Conservation (phyloP, 192 early-diverging fungal species). For the Mortierella antarctica region DNA sequence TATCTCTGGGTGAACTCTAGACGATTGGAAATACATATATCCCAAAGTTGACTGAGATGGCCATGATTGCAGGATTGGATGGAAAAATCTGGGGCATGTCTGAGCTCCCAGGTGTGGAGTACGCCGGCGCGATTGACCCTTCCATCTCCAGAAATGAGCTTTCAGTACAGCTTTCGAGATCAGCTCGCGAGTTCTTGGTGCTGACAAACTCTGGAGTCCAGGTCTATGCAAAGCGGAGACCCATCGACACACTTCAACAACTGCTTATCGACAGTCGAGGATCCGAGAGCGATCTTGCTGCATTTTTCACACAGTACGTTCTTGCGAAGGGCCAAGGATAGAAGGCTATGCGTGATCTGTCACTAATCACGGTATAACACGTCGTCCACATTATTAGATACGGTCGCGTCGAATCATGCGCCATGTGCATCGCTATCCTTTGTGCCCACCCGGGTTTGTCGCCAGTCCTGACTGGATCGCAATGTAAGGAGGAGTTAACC, state of each 20-base stretch:
- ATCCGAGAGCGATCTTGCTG: constrained; percentile 40
- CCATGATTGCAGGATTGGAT: constrained; percentile 65
- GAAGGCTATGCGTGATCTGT: background rate
- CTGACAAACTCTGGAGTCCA: constrained; percentile 81
- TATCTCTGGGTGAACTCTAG: constrained; percentile 1
- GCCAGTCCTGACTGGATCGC: constrained; percentile 15
- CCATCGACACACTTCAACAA: constrained; percentile 77
- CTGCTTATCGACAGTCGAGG: constrained; percentile 62
- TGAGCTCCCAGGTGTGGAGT: constrained; percentile 58
- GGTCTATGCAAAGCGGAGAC: constrained; percentile 77
- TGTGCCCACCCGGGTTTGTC: constrained; percentile 54
- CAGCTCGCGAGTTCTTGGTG: constrained; percentile 74
- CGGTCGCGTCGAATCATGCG: constrained; percentile 77
- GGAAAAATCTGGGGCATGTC: constrained; percentile 89
- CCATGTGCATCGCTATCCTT: constrained; percentile 86
- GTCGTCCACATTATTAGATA: constrained; percentile 62
- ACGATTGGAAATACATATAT: constrained; percentile 36
- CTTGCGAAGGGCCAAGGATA: too few relatives aligned
- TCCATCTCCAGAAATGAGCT: constrained; percentile 71
- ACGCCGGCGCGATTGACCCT: constrained; percentile 25
- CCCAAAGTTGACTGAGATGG: constrained; percentile 59
- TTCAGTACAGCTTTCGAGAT: constrained; percentile 63
- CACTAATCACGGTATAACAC: constrained; percentile 4
- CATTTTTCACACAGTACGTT: constrained; percentile 50
- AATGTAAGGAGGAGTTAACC: constrained; percentile 13